Evolutionary conservation across 1,284 basidiomycete genomes (phyloP), one percentile per base, ranked within the genome.

Genomic region (Pseudomicrostroma phylloplanum): DNA sequence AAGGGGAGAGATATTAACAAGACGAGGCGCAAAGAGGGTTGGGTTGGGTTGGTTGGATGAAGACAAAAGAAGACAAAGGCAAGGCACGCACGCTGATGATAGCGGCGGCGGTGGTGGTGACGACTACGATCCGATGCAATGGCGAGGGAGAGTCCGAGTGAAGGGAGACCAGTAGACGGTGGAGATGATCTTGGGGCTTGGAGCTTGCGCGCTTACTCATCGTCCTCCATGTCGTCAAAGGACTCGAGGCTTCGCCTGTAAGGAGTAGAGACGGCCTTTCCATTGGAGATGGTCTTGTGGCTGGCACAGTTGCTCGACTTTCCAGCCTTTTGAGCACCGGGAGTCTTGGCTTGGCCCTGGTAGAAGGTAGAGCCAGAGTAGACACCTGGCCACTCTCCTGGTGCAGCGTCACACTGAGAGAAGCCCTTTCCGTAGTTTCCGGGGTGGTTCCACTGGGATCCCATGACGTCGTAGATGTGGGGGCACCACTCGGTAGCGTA

Each of bases 391-490:
- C 51, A 68, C 6, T 65, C 36, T n/a, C 67, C 69, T 7, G 64
- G 61, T 21, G 67, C 65, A 19, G 65, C 70, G 41, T 66, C 55
- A 55, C 72, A 74, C 43, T 68, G 61, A 23, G 68, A 72, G 55
- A 54, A 51, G n/a, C 66, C 66, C 46, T 57, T 53, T n/a, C 61
- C 56, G 55, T 71, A 72, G 36, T 66, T 65, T 19, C 63, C 66
- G 2, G 64, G 51, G 54, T 65, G 61, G 43, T 69, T 21, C 51
- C 51, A 54, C 26, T 66, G 55, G 1, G 63, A 61, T 6, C 71
- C 71, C 69, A 71, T 67, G 1, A 62, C 68, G 30, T 74, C 71
- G 59, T 71, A 69, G 26, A 69, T 62, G 60, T 74, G 72, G 1
- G 64, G 69, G n/a, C 68, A 71, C n/a, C 60, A 64, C 40, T 63